phyloP scores from a whole-genome alignment of 352 stramenopile species.

The Phytophthora fragariae region DNA sequence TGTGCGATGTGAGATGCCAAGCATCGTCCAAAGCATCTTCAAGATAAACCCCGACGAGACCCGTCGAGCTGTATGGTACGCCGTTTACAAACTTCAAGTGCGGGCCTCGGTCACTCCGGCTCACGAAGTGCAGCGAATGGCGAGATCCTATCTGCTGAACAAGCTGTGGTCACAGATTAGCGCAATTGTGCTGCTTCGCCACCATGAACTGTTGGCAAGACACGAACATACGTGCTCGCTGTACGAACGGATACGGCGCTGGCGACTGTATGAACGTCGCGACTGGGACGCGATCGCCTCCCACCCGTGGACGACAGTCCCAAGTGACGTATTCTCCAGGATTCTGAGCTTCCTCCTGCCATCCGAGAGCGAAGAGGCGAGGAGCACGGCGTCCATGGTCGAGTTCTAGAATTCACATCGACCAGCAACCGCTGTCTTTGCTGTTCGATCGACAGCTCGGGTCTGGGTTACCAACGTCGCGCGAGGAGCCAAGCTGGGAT shows the following conservation, averaged over 20 bases:
- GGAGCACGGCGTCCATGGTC: not conserved
- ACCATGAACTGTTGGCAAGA: slow-evolving; percentile 2
- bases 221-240: not conserved
- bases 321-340: not conserved
- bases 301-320: slow-evolving; percentile 10
- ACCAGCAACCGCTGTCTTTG: not conserved
- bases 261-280: not conserved
- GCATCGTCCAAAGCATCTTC: slow-evolving; percentile 14
- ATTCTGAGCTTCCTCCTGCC: slow-evolving; percentile 18
- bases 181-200: not conserved
- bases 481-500: slow-evolving; percentile 19
- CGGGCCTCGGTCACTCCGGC: not conserved
- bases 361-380: slow-evolving; percentile 1
- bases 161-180: slow-evolving; percentile 8
- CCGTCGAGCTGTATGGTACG: slow-evolving; percentile 7
- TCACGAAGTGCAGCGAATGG: not conserved
- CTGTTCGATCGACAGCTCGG: slow-evolving; percentile 28
- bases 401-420: not conserved
- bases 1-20: slow-evolving; percentile 13
- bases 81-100: not conserved
- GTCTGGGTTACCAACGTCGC: slow-evolving; percentile 9
- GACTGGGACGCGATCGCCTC: slow-evolving; percentile 12
- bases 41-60: slow-evolving; percentile 22
- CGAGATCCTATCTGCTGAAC: not conserved
- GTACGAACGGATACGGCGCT: not conserved